Conservation (phyloP, 108 stramenopile genomes). For the Nitzschia sp. region DNA sequence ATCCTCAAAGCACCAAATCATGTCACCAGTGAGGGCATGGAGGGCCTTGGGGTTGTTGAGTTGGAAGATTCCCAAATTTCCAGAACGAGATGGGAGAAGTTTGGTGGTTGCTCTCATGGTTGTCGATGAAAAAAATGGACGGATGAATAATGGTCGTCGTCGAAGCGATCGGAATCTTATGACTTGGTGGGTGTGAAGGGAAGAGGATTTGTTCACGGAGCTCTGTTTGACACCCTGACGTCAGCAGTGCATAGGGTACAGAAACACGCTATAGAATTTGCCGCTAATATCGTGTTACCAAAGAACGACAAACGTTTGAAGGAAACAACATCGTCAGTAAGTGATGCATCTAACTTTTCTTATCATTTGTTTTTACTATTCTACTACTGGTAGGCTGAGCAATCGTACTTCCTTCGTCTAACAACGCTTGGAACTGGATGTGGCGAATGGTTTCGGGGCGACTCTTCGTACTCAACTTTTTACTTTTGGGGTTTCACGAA, state of each 20-base stretch:
- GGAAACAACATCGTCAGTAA: constrained; percentile 63
- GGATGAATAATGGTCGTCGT: constrained; percentile 17
- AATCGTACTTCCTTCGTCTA: too few relatives aligned
- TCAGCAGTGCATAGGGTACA: constrained; percentile 87
- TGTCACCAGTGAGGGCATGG: constrained; percentile 61
- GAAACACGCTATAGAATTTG: constrained; percentile 96
- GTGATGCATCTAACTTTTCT: too few relatives aligned
- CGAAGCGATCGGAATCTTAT: constrained; percentile 80
- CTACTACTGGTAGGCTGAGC: too few relatives aligned
- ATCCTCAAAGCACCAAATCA: constrained; percentile 55
- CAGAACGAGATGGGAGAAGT: constrained; percentile 60
- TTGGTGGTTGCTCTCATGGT: constrained; percentile 56
- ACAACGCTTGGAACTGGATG: too few relatives aligned
- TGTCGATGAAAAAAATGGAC: not conserved
- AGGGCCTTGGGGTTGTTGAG: constrained; percentile 72
- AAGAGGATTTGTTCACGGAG: constrained; percentile 73
- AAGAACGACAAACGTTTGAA: too few relatives aligned
- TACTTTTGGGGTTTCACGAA: too few relatives aligned
- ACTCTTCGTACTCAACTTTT: too few relatives aligned
- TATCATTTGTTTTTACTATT: too few relatives aligned
- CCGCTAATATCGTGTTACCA: constrained; percentile 52
- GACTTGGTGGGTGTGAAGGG: constrained; percentile 82
- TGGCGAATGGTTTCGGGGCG: too few relatives aligned
- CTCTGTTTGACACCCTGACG: constrained; percentile 70
- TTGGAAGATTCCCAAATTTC: constrained; percentile 61